Conservation (phyloP, 1,139 yeast genomes). For the Debaryomyces psychrophilus region DNA sequence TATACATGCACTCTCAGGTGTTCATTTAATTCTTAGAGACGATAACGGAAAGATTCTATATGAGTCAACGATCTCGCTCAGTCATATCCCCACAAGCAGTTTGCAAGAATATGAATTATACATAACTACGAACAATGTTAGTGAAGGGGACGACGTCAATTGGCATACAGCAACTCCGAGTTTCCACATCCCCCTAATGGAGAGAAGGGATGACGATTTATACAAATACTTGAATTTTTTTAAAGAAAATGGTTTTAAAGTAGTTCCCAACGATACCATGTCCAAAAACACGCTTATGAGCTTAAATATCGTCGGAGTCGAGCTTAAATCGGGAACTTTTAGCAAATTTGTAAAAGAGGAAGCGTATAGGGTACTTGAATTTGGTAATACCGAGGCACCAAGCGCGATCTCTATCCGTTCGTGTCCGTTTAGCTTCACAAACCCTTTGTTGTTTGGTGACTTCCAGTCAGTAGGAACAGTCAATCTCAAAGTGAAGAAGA, state of each 20-base stretch:
- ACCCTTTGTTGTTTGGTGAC: constrained; percentile 56
- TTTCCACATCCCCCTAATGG: constrained; percentile 11
- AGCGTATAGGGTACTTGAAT: constrained; percentile 8
- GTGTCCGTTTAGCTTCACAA: constrained; percentile 62
- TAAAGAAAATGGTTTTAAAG: constrained; percentile 28
- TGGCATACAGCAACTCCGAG: constrained; percentile 26
- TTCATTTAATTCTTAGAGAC: constrained; percentile 23
- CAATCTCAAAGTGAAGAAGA: constrained; percentile 30
- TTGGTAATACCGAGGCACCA: constrained; percentile 11
- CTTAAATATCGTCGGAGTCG: constrained; percentile 11
- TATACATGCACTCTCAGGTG: constrained; percentile 31
- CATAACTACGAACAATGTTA: constrained; percentile 22
- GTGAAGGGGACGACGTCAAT: constrained; percentile 18
- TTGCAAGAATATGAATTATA: constrained; percentile 20
- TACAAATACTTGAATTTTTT: constrained; percentile 21
- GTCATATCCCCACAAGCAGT: constrained; percentile 19
- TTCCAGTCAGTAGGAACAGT: constrained; percentile 52
- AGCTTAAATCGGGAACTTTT: background rate
- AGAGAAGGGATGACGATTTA: constrained; percentile 12
- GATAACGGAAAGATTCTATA: constrained; percentile 17
- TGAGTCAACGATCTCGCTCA: constrained; percentile 23
- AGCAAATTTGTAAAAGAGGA: background rate
- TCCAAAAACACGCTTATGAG: constrained; percentile 9
- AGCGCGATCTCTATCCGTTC: constrained; percentile 33
- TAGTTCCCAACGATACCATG: constrained; percentile 31